Evolutionary conservation across 495 filamentous ascomycete genomes (phyloP).

Genomic region (Filosporella fistucella): DNA sequence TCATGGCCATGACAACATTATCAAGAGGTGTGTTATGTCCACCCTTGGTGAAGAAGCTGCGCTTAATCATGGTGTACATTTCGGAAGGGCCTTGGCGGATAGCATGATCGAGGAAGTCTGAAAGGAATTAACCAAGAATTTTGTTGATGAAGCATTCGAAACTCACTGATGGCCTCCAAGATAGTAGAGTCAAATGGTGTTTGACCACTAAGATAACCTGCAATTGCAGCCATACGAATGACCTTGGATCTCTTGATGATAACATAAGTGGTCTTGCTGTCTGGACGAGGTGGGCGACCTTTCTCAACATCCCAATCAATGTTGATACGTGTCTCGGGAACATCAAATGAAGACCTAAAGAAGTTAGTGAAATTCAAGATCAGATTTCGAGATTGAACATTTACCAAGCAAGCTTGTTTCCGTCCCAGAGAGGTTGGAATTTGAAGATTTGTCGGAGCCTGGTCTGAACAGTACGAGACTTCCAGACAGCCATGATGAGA

Average conservation of each 20-base stretch:
- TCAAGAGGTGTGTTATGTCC: conserved; percentile 13
- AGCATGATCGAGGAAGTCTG: conserved; percentile 81
- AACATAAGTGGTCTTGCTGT: too few species aligned
- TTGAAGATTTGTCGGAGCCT: conserved; percentile 34
- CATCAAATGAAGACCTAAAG: conserved; percentile 32
- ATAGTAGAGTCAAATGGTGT: conserved; percentile 55
- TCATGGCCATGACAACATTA: conserved; percentile 62
- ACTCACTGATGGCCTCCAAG: conserved; percentile 72
- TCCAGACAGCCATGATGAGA: conserved; percentile 64
- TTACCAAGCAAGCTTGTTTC: conserved; percentile 73
- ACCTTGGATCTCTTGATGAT: too few species aligned
- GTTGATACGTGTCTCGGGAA: conserved; percentile 31
- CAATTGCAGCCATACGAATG: conserved; percentile 62
- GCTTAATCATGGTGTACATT: conserved; percentile 62
- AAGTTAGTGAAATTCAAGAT: conserved; percentile 20
- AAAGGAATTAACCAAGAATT: conserved; percentile 18
- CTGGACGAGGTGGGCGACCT: conserved; percentile 24
- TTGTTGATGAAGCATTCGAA: neutral
- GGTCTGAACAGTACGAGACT: conserved; percentile 49
- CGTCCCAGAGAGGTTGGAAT: conserved; percentile 58
- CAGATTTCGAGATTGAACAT: conserved; percentile 18
- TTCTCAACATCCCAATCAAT: conserved; percentile 67
- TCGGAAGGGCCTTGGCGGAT: conserved; percentile 70
- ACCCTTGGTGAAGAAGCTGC: conserved; percentile 65
- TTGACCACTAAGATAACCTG: conserved; percentile 56